Base-by-base conservation (phyloP, 352 stramenopile species). In the Globisporangium nunn region DNA sequence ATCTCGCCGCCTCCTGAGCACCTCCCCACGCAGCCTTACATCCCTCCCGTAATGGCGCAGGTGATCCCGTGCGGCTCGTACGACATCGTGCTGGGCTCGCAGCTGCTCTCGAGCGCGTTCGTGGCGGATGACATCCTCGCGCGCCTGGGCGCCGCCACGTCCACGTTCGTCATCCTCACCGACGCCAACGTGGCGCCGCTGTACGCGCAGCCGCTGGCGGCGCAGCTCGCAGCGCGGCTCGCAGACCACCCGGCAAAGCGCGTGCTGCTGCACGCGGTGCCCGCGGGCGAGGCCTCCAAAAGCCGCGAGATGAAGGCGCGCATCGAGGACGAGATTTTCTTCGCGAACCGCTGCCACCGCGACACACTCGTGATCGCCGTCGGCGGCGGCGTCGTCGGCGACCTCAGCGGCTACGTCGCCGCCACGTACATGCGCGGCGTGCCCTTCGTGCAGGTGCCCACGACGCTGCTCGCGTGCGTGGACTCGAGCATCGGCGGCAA, bases 401-500 rank as follows among this genome's bases (percentile, higher is more conserved):
- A 99, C 71, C 88, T 99, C 71, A 94, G 96, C 12, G 97, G 97
- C 17, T 99, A 98, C 75, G 91, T 98, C n/a, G 92, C 94, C 3
- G 75, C 96, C 44, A 98, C 97, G 46, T 99, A 98, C 79, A 97
- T 98, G 81, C 87, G 97, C 50, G 97, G 76, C 53, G 77, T 92
- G 45, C 77, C 76, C 7, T 91, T 92, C 56, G 65, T 93, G 39
- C 83, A 98, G 68, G 85, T 99, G 33, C 96, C 97, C 11, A 99
- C 96, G 23, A 98, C 96, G 17, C 81, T 99, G 50, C 90, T 99
- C 75, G 97, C 96, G n/a, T 99, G 98, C 72, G 96, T 99, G 40
- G 97, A 99, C 83, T 97, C 89, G 56, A 97, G 87, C 62, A 97
- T 99, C 46, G 97, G 96, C 50, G 96, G 96, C 59, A 99, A 99